Conservation (phyloP, 2,329 filamentous ascomycete species). For the Neopestalotiopsis clavispora region DNA sequence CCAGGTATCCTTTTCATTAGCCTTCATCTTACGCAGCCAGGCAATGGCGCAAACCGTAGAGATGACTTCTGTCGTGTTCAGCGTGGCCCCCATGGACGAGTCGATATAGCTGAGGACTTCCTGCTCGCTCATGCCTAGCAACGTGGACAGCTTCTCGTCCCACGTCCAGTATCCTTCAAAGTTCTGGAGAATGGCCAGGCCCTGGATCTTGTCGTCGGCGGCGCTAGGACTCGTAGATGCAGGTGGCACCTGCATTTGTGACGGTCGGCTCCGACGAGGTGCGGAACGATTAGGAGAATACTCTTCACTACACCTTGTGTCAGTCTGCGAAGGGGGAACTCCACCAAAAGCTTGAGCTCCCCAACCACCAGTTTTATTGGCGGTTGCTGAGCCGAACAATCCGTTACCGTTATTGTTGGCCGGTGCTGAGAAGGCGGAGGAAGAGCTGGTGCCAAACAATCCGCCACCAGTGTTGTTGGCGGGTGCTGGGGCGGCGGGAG, state of each 20-base stretch:
- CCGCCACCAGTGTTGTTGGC: not conserved
- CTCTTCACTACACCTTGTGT: no score
- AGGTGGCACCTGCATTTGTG: no score
- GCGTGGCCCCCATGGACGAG: constrained; percentile 13
- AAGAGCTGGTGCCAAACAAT: no score
- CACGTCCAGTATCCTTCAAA: constrained; percentile 60
- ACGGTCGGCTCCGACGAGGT: no score
- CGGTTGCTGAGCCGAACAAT: no score
- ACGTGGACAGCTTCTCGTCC: constrained; percentile 31
- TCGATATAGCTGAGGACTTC: not conserved
- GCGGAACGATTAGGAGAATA: no score
- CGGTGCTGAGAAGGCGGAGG: no score
- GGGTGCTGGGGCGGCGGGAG: not conserved
- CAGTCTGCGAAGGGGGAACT: no score
- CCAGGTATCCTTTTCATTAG: constrained; percentile 59
- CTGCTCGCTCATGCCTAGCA: constrained; percentile 29
- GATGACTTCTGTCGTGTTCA: constrained; percentile 25
- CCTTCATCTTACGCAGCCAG: constrained; percentile 52
- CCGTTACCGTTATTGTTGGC: no score
- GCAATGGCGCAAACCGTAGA: constrained; percentile 48
- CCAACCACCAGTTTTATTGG: no score
- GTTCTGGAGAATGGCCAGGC: constrained; percentile 57
- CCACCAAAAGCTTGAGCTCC: no score
- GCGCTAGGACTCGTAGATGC: no score
- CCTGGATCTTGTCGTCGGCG: constrained; percentile 37